Percentiles rank a stretch among this genome's conserved stretches.
Evolutionary conservation across 129 eudicot genomes (phyloP).

Genomic region (Solidago caesia): DNA sequence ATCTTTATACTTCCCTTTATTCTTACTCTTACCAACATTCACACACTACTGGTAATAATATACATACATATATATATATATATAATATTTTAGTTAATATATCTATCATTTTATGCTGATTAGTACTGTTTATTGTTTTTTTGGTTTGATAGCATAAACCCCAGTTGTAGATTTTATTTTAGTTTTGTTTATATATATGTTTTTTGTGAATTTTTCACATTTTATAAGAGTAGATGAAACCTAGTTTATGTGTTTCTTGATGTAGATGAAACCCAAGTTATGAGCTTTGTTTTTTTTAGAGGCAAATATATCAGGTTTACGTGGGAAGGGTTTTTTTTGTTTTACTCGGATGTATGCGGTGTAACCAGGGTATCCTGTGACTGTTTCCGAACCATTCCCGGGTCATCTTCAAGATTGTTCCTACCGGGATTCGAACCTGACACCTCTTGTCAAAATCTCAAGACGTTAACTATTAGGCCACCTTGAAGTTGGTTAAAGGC

Average conservation of each 20-base stretch:
- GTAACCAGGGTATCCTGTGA: too few relatives aligned
- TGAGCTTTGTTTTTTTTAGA: neutral
- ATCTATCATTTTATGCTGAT: neutral
- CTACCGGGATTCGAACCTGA: too few relatives aligned
- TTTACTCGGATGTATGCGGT: too few relatives aligned
- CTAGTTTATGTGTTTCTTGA: neutral
- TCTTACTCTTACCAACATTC: conserved; percentile 53
- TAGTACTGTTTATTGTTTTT: neutral
- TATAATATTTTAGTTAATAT: neutral
- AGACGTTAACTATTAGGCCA: too few relatives aligned
- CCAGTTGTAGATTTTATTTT: neutral
- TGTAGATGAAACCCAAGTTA: too few relatives aligned
- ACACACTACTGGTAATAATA: conserved; percentile 40
- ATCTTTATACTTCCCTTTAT: conserved; percentile 68
- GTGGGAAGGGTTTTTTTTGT: too few relatives aligned
- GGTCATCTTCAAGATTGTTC: too few relatives aligned
- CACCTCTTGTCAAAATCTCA: too few relatives aligned
- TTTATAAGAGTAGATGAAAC: conserved; percentile 1
- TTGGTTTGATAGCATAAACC: neutral
- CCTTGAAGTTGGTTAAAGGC: too few relatives aligned
- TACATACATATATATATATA: neutral
- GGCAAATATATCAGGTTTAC: too few relatives aligned
- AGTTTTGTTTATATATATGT: conserved; percentile 7
- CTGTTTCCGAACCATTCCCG: too few relatives aligned
- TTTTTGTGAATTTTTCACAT: neutral